These are phyloP conservation scores for Fusarium illudens DNA, from an alignment of 2,329 filamentous ascomycete genomes.

Conservation along the genomic window DNA sequence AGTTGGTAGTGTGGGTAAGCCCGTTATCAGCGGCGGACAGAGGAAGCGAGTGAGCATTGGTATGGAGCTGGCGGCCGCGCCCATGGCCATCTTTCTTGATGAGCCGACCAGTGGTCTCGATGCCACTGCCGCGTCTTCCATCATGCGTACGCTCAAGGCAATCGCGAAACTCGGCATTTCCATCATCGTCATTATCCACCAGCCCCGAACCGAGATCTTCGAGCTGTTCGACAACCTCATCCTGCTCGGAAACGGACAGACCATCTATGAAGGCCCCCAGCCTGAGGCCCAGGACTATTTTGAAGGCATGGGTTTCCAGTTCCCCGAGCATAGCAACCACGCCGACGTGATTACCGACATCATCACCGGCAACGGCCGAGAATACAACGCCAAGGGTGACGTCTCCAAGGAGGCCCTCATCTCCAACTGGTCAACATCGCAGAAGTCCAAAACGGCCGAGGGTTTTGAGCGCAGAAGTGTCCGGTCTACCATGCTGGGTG, in stretches of 20 bases:
- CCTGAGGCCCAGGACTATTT: constrained; percentile 58
- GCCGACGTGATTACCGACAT: constrained; percentile 70
- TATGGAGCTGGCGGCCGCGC: constrained; percentile 65
- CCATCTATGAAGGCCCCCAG: constrained; percentile 62
- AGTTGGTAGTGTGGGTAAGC: constrained; percentile 61
- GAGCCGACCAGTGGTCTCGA: constrained; percentile 64
- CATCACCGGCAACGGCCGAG: constrained; percentile 63
- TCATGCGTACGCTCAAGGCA: constrained; percentile 63
- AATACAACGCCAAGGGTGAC: constrained; percentile 58
- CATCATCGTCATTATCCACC: constrained; percentile 67
- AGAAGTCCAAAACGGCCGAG: constrained; percentile 25
- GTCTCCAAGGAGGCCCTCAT: constrained; percentile 60
- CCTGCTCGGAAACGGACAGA: constrained; percentile 62
- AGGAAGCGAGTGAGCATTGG: constrained; percentile 67
- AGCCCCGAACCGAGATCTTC: constrained; percentile 67
- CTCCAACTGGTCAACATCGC: constrained; percentile 54
- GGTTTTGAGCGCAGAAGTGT: constrained; percentile 27
- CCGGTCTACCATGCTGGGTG: constrained; percentile 36
- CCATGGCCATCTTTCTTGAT: constrained; percentile 64
- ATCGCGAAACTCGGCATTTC: constrained; percentile 65
- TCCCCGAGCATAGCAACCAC: constrained; percentile 60
- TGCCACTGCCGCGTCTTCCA: constrained; percentile 62
- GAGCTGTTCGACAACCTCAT: constrained; percentile 64
- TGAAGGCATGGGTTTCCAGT: constrained; percentile 59
- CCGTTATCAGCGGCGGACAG: constrained; percentile 65